Evolutionary conservation across 2,329 filamentous ascomycete species (phyloP).

Genomic region (Emydomyces testavorans): DNA sequence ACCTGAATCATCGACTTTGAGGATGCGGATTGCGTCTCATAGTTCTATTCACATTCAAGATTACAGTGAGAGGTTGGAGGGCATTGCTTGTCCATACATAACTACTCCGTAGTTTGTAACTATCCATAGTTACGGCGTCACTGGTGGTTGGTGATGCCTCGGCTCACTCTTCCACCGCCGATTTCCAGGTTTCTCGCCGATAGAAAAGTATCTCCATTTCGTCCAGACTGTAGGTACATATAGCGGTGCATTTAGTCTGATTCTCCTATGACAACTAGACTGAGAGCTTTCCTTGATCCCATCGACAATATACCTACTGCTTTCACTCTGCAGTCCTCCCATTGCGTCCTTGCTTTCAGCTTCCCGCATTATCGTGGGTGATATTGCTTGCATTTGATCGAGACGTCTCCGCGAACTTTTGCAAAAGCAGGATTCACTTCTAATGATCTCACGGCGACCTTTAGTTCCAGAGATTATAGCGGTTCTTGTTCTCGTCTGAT

Average conservation of each 20-base stretch:
- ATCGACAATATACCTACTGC: background rate
- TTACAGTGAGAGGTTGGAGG: too few relatives aligned
- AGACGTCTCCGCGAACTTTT: background rate
- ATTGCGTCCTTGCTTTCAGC: background rate
- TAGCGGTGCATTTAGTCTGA: too few relatives aligned
- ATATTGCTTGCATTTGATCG: background rate
- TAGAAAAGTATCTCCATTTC: background rate
- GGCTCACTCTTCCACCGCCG: constrained; percentile 10
- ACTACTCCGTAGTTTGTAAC: too few relatives aligned
- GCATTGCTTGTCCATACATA: too few relatives aligned
- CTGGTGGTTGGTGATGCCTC: constrained; percentile 14
- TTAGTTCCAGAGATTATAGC: too few relatives aligned
- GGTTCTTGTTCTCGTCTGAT: too few relatives aligned
- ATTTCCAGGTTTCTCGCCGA: constrained; percentile 6
- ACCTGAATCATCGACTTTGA: too few relatives aligned
- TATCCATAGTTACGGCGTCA: background rate
- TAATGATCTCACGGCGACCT: background rate
- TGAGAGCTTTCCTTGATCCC: background rate
- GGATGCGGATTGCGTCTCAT: too few relatives aligned
- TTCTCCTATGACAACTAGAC: too few relatives aligned
- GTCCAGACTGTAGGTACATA: background rate
- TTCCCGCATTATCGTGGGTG: background rate
- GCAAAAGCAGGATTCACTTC: background rate
- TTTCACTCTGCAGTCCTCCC: too few relatives aligned
- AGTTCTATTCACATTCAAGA: too few relatives aligned